Evolutionary conservation across 805 yeast genomes (phyloP).

Genomic region (Candida quercuum): DNA sequence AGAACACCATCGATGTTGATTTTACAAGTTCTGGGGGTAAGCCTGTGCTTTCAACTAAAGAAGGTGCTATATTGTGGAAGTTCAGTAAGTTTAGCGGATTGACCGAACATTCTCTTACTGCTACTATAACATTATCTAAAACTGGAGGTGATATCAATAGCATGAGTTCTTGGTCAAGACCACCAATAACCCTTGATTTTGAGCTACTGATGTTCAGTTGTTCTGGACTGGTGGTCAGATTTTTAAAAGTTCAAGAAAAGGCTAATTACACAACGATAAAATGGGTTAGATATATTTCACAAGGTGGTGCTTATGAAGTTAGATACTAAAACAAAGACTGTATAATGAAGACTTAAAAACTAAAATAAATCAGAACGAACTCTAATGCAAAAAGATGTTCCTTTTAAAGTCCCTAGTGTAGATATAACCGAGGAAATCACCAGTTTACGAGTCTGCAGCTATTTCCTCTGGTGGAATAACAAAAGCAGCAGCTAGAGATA

Average conservation of each 20-base stretch:
- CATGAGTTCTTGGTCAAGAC: conserved; percentile 34
- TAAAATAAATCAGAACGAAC: too few relatives aligned
- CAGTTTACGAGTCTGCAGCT: conserved; percentile 8
- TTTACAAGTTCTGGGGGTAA: conserved; percentile 54
- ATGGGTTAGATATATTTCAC: conserved; percentile 79
- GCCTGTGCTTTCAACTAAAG: conserved; percentile 62
- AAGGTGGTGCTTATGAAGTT: conserved; percentile 77
- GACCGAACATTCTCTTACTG: conserved; percentile 55
- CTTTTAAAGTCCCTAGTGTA: too few relatives aligned
- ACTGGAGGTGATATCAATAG: conserved; percentile 3
- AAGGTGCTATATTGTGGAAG: conserved; percentile 62
- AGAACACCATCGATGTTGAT: conserved; percentile 45
- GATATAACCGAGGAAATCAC: too few relatives aligned
- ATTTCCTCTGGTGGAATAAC: conserved; percentile 63
- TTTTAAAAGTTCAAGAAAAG: conserved; percentile 58
- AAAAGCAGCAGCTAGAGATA: conserved; percentile 80
- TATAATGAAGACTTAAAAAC: not conserved
- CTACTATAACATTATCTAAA: conserved; percentile 39
- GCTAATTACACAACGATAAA: conserved; percentile 66
- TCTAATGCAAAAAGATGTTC: too few relatives aligned
- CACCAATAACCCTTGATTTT: conserved; percentile 72
- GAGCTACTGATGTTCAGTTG: conserved; percentile 67
- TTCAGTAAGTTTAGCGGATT: conserved; percentile 64
- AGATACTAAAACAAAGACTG: conserved; percentile 43
- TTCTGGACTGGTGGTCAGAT: conserved; percentile 72